Conservation (phyloP, 305 asterid species). For the Fraxinus nigra region DNA sequence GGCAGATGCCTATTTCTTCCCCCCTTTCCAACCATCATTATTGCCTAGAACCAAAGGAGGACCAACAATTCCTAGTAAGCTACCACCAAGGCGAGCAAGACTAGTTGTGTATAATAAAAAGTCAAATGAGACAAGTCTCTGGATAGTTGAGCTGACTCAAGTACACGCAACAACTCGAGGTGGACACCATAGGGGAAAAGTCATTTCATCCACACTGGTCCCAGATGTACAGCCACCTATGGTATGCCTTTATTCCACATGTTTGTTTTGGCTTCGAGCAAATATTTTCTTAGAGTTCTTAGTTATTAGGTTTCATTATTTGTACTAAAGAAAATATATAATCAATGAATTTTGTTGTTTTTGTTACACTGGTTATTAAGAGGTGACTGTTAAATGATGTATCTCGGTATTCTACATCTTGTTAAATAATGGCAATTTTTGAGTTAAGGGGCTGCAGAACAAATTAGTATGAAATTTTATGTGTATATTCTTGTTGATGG, state of each 20-base stretch:
- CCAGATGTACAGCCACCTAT: constrained; percentile 97
- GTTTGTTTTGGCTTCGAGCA: neutral
- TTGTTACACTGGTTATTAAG: neutral
- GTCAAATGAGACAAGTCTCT: constrained; percentile 87
- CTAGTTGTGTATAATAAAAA: constrained; percentile 83
- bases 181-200: constrained; percentile 97
- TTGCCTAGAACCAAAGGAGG: constrained; percentile 83
- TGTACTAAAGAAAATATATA: neutral
- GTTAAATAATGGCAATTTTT: neutral
- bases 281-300: neutral
- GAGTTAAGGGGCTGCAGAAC: neutral
- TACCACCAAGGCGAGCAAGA: constrained; percentile 90
- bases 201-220: constrained; percentile 64
- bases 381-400: neutral
- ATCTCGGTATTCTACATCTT: neutral
- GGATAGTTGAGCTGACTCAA: constrained; percentile 91
- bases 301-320: neutral
- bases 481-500: neutral
- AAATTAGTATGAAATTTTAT: neutral
- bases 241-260: constrained; percentile 41
- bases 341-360: neutral
- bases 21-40: constrained; percentile 93
- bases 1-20: constrained; percentile 96
- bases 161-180: constrained; percentile 94
- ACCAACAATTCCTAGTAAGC: constrained; percentile 75